phyloP scores from a whole-genome alignment of 495 filamentous ascomycete genomes.

The Viridothelium virens region DNA sequence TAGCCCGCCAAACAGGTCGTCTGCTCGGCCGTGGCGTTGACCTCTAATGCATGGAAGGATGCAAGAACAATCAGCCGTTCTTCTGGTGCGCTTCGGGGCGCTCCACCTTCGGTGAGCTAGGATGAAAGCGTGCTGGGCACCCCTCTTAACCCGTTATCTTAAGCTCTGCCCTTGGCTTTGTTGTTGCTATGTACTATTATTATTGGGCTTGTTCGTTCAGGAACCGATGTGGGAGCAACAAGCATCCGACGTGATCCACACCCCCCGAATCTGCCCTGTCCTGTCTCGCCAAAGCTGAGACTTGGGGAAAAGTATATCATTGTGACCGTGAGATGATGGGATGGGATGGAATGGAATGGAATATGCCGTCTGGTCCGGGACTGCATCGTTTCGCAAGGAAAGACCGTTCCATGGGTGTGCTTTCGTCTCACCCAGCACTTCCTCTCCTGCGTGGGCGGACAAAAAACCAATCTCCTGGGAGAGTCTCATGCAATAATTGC shows the following conservation, averaged over 20 bases:
- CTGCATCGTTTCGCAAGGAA: slow-evolving; percentile 2
- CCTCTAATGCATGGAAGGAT: slow-evolving; percentile 7
- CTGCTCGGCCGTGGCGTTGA: slow-evolving; percentile 3
- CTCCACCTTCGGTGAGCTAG: background rate
- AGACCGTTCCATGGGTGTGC: background rate
- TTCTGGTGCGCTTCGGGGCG: slow-evolving; percentile 11
- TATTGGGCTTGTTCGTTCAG: background rate
- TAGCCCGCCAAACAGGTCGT: background rate
- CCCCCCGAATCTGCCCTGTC: background rate
- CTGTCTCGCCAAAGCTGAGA: background rate
- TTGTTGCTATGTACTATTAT: background rate
- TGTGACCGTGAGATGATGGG: too few species aligned
- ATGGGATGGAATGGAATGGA: background rate
- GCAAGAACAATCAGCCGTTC: slow-evolving; percentile 4
- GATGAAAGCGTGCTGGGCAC: background rate
- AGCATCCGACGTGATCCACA: background rate
- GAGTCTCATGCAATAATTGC: background rate
- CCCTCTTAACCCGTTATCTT: background rate
- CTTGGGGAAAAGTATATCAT: background rate
- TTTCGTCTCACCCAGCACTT: background rate
- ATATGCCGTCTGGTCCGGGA: background rate
- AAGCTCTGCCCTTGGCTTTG: background rate
- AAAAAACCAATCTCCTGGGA: background rate
- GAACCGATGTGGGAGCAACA: slow-evolving; percentile 4
- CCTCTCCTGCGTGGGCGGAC: background rate